phyloP scores from a whole-genome alignment of 1,284 basidiomycete species.

The Phenoliferia sp. region DNA sequence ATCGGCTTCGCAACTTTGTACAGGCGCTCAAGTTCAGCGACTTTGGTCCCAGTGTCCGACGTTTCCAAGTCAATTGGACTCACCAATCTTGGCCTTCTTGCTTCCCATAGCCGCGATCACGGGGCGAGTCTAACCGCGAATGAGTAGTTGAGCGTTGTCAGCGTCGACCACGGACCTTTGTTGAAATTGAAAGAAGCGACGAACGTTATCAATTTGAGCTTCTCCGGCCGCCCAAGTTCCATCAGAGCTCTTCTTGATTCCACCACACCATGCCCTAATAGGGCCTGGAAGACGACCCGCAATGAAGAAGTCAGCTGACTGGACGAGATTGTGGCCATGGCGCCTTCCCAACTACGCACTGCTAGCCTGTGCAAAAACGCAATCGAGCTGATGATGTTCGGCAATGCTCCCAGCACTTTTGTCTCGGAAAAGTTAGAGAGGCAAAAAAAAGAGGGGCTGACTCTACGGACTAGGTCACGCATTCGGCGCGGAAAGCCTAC shows the following conservation, averaged over 20 bases:
- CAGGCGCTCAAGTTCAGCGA: neutral
- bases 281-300: neutral
- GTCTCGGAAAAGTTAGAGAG: neutral
- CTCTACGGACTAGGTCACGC: neutral
- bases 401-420: neutral
- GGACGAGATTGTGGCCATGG: neutral
- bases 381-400: neutral
- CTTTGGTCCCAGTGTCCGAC: too few relatives aligned
- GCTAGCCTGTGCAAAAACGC: neutral
- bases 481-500: neutral
- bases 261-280: neutral
- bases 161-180: too few relatives aligned
- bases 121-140: neutral
- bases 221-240: neutral
- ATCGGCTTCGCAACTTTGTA: neutral
- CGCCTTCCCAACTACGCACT: neutral
- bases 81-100: neutral
- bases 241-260: neutral
- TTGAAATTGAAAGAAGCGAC: neutral
- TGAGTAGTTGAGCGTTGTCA: neutral
- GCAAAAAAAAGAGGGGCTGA: neutral
- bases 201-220: neutral
- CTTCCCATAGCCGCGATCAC: neutral
- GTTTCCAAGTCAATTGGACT: too few relatives aligned
- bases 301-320: neutral